Evolutionary conservation across 768 basidiomycete genomes (phyloP).

Genomic region (Podaxis sp.): DNA sequence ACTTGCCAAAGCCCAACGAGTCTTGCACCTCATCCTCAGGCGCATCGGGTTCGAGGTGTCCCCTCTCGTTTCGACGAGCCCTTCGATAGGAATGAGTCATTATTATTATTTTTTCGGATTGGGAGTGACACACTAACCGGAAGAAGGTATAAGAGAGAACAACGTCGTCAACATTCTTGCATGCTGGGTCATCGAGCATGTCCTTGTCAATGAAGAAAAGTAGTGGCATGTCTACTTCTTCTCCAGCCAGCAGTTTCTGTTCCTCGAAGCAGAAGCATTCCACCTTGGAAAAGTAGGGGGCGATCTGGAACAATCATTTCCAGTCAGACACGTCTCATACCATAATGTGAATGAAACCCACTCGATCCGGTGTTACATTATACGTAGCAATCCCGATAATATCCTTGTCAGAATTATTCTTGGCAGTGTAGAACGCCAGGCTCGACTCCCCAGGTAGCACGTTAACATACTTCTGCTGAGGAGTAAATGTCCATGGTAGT

Average conservation of each 20-base stretch:
- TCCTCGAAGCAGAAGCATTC: constrained; percentile 99
- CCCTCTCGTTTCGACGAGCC: constrained; percentile 80
- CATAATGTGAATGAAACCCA: constrained; percentile 36
- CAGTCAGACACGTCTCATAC: neutral
- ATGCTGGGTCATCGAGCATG: constrained; percentile 88
- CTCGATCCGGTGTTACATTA: constrained; percentile 97
- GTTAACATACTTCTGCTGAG: constrained; percentile 85
- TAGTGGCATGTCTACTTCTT: constrained; percentile 97
- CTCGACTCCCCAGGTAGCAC: constrained; percentile 96
- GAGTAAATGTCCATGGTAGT: constrained; percentile 91
- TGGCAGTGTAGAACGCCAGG: constrained; percentile 94
- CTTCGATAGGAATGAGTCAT: constrained; percentile 38
- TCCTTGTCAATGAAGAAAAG: constrained; percentile 99
- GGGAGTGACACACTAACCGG: constrained; percentile 51
- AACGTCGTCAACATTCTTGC: constrained; percentile 85
- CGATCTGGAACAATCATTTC: constrained; percentile 56
- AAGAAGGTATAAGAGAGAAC: constrained; percentile 98
- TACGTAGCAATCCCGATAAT: constrained; percentile 99
- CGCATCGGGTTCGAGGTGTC: constrained; percentile 91
- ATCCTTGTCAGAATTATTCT: constrained; percentile 80
- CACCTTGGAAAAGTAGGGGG: constrained; percentile 98
- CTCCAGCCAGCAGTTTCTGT: constrained; percentile 89
- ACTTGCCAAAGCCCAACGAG: constrained; percentile 73
- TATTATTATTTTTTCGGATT: neutral
- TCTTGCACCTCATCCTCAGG: constrained; percentile 74